Base-by-base conservation (phyloP, 2,329 filamentous ascomycete species). In the Neopestalotiopsis sp. region DNA sequence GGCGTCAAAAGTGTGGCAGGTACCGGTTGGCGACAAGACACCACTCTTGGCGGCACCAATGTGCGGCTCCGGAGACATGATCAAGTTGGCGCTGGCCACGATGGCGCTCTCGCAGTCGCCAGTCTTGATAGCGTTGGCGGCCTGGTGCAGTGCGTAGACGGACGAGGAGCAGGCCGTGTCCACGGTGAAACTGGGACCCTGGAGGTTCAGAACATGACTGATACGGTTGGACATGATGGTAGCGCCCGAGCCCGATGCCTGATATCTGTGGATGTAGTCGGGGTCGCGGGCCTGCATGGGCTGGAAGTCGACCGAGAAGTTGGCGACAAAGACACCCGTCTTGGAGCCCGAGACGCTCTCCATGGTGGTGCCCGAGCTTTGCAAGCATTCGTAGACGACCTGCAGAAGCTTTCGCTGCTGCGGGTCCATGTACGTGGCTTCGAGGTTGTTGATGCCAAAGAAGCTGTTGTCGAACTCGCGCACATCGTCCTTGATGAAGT, bases 1-100 rank as follows among this genome's bases (percentile, higher is more conserved):
- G 1, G 70, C 75, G 68, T 85, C 82, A 73, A 82, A 85, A 63
- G 81, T 82, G 5, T 76, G 77, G 65, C 78, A 81, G 2, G 76
- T 75, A 1, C 78, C 78, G 0, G 75, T 79, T 0, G 79, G 74
- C 1, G 81, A 82, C 1, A 85, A 73, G 67, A 83, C 78, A 5
- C 75, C 75, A 1, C 57, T 58, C 49, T 76, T 76, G 17, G 61
- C 61, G 0, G 71, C 65, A 0, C 14, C 71, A 0, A 76, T 10
- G 9, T 76, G 74, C 13, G 58, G 70, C 28, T 73, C 74, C 1
- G 74, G 73, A 4, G 63, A 38, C 64, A 66, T 64, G 12, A 77
- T 75, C 13, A 76, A 20, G 64, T 78, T 78, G 0, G 70, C 66
- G 1, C 68, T 67, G 0, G 75, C 76, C 0, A 78, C 74, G n/a